Evolutionary conservation across 192 early-diverging fungal species (phyloP).

Genomic region (Backusella westeae): DNA sequence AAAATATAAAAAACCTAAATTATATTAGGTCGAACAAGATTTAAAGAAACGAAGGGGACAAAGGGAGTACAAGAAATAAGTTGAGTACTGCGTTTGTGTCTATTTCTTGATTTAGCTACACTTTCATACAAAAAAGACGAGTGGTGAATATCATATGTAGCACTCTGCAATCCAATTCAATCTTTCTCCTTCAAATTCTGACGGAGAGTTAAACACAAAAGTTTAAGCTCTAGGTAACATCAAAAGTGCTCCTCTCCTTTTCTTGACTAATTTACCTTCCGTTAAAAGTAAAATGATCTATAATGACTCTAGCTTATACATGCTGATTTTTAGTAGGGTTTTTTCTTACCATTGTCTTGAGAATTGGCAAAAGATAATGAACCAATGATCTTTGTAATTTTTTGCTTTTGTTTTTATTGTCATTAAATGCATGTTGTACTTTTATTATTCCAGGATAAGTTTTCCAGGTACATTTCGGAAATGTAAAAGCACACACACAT

Average conservation of each 20-base stretch:
- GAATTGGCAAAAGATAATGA: neutral
- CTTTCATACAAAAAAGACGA: neutral
- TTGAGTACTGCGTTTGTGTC: neutral
- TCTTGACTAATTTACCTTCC: neutral
- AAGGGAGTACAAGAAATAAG: constrained; percentile 6
- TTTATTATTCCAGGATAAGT: neutral
- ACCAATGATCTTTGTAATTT: neutral
- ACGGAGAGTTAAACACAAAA: constrained; percentile 1
- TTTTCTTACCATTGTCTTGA: neutral
- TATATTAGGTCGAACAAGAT: constrained; percentile 5
- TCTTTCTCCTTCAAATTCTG: neutral
- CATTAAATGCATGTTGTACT: neutral
- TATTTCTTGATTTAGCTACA: constrained; percentile 1
- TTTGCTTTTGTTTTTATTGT: neutral
- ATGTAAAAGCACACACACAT: neutral
- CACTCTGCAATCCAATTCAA: neutral
- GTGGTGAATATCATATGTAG: neutral
- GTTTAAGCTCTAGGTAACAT: constrained; percentile 2
- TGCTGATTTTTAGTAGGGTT: neutral
- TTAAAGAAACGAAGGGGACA: constrained; percentile 1
- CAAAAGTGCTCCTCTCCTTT: neutral
- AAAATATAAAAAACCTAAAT: neutral
- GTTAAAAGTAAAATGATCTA: constrained; percentile 5
- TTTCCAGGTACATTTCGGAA: neutral
- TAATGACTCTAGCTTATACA: neutral